These are phyloP conservation scores for Cephaloascus albidus DNA, from an alignment of 805 yeast genomes.

Conservation along the genomic window DNA sequence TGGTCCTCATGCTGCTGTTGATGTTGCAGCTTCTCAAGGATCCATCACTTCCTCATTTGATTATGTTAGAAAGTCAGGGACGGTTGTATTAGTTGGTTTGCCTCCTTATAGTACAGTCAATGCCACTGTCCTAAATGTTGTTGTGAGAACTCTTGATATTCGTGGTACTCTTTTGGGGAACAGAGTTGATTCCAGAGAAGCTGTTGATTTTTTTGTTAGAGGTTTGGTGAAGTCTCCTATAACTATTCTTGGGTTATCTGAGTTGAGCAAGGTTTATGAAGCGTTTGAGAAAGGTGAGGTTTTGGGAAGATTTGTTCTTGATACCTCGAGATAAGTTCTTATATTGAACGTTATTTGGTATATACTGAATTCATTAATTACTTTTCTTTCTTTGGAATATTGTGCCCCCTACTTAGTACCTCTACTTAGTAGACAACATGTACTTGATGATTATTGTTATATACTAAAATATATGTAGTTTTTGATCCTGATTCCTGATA, in stretches of 20 bases:
- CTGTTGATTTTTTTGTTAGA: not conserved
- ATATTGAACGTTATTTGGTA: too few relatives aligned
- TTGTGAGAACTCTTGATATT: not conserved
- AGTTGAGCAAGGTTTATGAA: conserved; percentile 10
- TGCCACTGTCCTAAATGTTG: not conserved
- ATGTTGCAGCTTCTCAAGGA: not conserved
- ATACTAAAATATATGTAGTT: too few relatives aligned
- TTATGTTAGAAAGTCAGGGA: not conserved
- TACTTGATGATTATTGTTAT: too few relatives aligned
- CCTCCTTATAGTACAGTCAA: not conserved
- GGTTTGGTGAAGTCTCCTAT: not conserved
- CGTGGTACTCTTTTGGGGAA: not conserved
- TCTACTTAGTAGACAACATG: too few relatives aligned
- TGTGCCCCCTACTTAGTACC: too few relatives aligned
- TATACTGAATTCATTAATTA: too few relatives aligned
- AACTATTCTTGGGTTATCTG: not conserved
- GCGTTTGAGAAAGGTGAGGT: conserved; percentile 7
- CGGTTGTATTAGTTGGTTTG: not conserved
- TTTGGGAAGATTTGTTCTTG: conserved; percentile 4
- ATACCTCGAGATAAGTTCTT: too few relatives aligned
- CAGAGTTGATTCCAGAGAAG: not conserved
- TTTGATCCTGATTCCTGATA: too few relatives aligned
- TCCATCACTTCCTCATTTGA: conserved; percentile 1
- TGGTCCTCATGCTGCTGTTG: conserved; percentile 1
- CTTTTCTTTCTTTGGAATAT: too few relatives aligned